Conservation (phyloP, 257 asterid species). For the Primulina tabacum region DNA sequence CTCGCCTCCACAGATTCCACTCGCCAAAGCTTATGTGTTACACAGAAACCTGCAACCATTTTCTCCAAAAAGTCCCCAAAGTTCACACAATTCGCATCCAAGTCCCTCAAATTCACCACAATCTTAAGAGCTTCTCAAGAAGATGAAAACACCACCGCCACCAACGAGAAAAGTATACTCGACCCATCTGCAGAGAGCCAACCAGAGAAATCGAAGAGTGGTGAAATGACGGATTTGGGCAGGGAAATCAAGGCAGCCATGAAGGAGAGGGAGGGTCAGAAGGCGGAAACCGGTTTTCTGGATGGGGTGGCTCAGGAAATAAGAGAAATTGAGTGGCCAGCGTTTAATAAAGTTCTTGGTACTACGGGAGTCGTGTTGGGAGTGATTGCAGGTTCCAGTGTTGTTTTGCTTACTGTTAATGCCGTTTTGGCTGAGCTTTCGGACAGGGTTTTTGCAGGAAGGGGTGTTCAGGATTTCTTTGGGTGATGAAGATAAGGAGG, state of each 20-base stretch:
- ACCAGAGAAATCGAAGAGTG: slow-evolving; percentile 14
- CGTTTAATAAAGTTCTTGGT: slow-evolving; percentile 69
- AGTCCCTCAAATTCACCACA: slow-evolving; percentile 19
- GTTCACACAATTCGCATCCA: slow-evolving; percentile 21
- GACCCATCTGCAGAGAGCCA: slow-evolving; percentile 14
- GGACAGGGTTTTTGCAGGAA: slow-evolving; percentile 72
- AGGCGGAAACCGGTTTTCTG: slow-evolving; percentile 37
- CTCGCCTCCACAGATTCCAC: slow-evolving; percentile 21
- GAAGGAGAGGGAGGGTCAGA: slow-evolving; percentile 48
- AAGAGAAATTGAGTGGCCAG: slow-evolving; percentile 93
- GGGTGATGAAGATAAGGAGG: slow-evolving; percentile 34
- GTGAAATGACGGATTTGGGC: slow-evolving; percentile 51
- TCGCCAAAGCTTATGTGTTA: not conserved
- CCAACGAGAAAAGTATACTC: slow-evolving; percentile 2
- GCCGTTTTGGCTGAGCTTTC: slow-evolving; percentile 96
- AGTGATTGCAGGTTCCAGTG: slow-evolving; percentile 88
- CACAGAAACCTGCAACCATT: not conserved
- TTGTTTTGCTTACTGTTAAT: slow-evolving; percentile 90
- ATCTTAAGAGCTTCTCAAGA: slow-evolving; percentile 40
- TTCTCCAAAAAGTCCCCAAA: slow-evolving; percentile 16
- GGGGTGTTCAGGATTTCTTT: slow-evolving; percentile 88
- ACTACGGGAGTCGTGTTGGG: slow-evolving; percentile 86
- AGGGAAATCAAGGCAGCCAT: slow-evolving; percentile 63
- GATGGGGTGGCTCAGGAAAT: slow-evolving; percentile 79
- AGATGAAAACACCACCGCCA: slow-evolving; percentile 34